Base-by-base conservation (phyloP, 306 rosid species). In the Quercus agrifolia region DNA sequence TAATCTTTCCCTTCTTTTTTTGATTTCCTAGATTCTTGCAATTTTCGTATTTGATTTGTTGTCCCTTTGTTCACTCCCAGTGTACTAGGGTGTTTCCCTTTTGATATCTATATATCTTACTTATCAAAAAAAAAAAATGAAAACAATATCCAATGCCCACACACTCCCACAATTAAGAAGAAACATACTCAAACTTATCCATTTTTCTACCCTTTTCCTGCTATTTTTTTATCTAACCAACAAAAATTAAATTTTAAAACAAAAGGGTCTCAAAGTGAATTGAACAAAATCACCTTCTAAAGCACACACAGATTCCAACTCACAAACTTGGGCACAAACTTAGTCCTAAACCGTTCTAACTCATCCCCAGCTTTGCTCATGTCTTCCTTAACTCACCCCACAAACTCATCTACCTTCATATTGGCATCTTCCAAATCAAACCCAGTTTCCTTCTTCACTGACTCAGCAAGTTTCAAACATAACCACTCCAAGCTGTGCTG, bases 361-460 rank as follows among this genome's bases (percentile, higher is more conserved):
- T 88, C 90, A 79, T 17, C 71, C 75, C 87, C 81, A 72, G 66
- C 49, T 19, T 38, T 80, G 79, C 79, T 80, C 69, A 83, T 64
- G 4, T 77, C 86, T 31, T 84, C 90, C 78, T 72, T 81, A 66
- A 83, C 82, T 72, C 63, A 82, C 68, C 78, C 88, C 17, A 64
- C 77, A 71, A 77, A 55, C 87, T 88, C 91, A 38, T 41, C 79
- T 56, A 83, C 81, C 85, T 80, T 87, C 85, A 49, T 88, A 82
- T 71, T 86, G 59, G 84, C 85, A 61, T 73, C 85, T 38, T 81
- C 86, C 84, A 91, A 78, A 84, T 85, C 96, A 82, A 95, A 75
- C 86, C 98, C 96, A 56, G 90, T 86, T 80, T 95, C 97, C 79
- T 87, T 88, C 90, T 90, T 91, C 83, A 91, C 75, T 56, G 78